Base-by-base conservation (phyloP, 164 flowering plant genomes). In the Pachysandra terminalis region DNA sequence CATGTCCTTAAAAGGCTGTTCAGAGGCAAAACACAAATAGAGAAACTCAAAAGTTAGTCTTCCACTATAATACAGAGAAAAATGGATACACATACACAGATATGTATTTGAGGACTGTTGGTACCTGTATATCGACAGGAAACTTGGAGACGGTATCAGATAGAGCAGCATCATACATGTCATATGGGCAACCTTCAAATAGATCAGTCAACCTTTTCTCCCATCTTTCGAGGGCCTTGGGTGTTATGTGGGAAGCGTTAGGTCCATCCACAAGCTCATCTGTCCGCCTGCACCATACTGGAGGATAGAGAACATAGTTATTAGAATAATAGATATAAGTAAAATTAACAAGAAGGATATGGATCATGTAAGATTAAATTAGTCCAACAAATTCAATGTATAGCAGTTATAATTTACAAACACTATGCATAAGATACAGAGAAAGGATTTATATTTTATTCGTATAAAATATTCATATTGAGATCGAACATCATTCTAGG, bases 221-320 rank as follows among this genome's bases (percentile, higher is more conserved):
- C 78, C 78, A 75, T 63, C 74, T 40, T 15, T 67, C 78, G 1
- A 75, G 58, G 37, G 78, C 78, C 51, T 71, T 75, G 7, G 78
- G 74, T 9, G 74, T 71, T 16, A 75, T 75, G 71, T 75, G 74
- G 35, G 78, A 49, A 56, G 78, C 74, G 58, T 75, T 75, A 9
- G 78, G 78, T 22, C 78, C 78, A 52, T 75, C 78, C n/a, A 75
- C 78, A 35, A 75, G 74, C 71, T 71, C 78, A 9, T 75, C 78
- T 0, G 78, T 75, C 27, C 78, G 63, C 32, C 74, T 67, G 71
- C 78, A 71, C 78, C 78, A 75, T 28, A 75, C 78, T 75, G 74
- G 54, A 51, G 19, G 49, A 0, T 3, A 49, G 26, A 27, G 45
- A 12, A 35, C 26, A 27, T 27, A 27, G 19, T 27, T 10, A 16